phyloP scores from a whole-genome alignment of 306 rosid species.

The Alnus rubra region DNA sequence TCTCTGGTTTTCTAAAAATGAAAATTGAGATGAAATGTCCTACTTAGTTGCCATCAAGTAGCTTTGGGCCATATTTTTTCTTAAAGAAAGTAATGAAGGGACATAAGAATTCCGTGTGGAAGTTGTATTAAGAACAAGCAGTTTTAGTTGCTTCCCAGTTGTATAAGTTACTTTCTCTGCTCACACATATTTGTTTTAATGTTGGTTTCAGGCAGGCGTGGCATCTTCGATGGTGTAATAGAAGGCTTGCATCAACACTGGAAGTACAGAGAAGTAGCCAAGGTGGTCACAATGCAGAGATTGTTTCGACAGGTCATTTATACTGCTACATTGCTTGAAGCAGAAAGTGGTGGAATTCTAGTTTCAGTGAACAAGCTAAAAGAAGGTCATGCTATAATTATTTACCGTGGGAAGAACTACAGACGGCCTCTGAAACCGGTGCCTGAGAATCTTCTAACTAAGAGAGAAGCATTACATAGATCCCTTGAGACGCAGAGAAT shows the following conservation, averaged over 20 bases:
- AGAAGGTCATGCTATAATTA: conserved; percentile 73
- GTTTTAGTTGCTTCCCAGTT: not conserved
- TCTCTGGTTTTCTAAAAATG: not conserved
- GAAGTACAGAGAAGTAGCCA: conserved; percentile 90
- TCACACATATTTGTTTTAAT: conserved; percentile 11
- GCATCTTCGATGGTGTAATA: conserved; percentile 76
- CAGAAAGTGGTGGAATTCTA: conserved; percentile 80
- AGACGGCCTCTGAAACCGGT: conserved; percentile 42
- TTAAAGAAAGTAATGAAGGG: not conserved
- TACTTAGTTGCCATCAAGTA: not conserved
- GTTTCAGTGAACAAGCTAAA: conserved; percentile 75
- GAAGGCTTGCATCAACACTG: conserved; percentile 87
- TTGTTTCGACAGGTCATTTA: conserved; percentile 45
- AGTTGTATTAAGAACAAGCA: not conserved
- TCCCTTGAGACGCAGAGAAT: conserved; percentile 82
- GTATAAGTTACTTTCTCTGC: not conserved
- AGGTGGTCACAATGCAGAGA: conserved; percentile 83
- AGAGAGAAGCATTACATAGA: conserved; percentile 69
- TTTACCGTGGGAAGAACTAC: conserved; percentile 88
- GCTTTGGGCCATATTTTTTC: not conserved
- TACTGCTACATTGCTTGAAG: conserved; percentile 68
- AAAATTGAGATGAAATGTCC: not conserved
- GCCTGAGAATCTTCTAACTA: conserved; percentile 59
- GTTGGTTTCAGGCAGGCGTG: conserved; percentile 73
- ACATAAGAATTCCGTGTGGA: not conserved